These are phyloP conservation scores for Leucosporidium yakuticum DNA, from an alignment of 768 basidiomycete genomes.

Conservation along the genomic window DNA sequence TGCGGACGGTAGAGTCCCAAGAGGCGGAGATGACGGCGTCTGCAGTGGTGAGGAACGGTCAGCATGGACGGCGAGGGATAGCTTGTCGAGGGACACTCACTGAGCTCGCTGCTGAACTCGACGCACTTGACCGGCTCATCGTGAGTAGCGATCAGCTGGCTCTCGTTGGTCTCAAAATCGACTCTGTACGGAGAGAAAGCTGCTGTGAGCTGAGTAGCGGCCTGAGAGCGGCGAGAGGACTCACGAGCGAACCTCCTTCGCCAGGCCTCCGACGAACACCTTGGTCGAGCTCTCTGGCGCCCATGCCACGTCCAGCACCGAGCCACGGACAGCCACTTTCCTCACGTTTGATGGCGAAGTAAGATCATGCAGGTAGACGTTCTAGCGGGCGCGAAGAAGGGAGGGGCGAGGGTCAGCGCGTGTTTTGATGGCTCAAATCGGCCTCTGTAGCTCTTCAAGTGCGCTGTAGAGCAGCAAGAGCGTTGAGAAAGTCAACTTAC, in stretches of 20 bases:
- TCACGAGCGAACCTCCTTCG: conserved; percentile 74
- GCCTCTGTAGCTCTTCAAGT: background rate
- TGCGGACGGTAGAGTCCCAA: conserved; percentile 81
- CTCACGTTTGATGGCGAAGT: conserved; percentile 59
- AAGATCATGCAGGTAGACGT: conserved; percentile 57
- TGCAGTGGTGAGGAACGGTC: conserved; percentile 39
- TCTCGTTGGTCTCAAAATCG: conserved; percentile 65
- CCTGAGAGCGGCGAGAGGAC: conserved; percentile 40
- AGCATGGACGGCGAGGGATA: background rate
- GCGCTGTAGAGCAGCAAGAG: background rate
- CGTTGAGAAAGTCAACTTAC: conserved; percentile 42
- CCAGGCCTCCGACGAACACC: conserved; percentile 81
- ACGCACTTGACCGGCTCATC: conserved; percentile 72
- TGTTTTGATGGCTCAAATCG: background rate
- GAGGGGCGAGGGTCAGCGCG: conserved; percentile 44
- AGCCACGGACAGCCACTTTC: conserved; percentile 84
- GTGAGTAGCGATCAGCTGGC: conserved; percentile 65
- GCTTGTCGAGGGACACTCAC: conserved; percentile 47
- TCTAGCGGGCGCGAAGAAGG: conserved; percentile 48
- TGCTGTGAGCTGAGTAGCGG: background rate
- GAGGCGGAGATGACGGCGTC: conserved; percentile 76
- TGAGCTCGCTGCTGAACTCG: conserved; percentile 59
- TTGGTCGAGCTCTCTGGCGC: conserved; percentile 42
- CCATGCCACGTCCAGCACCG: conserved; percentile 73
- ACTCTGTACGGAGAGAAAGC: conserved; percentile 52